phyloP scores from a whole-genome alignment of 2,329 filamentous ascomycete species.

The Fusarium falciforme region DNA sequence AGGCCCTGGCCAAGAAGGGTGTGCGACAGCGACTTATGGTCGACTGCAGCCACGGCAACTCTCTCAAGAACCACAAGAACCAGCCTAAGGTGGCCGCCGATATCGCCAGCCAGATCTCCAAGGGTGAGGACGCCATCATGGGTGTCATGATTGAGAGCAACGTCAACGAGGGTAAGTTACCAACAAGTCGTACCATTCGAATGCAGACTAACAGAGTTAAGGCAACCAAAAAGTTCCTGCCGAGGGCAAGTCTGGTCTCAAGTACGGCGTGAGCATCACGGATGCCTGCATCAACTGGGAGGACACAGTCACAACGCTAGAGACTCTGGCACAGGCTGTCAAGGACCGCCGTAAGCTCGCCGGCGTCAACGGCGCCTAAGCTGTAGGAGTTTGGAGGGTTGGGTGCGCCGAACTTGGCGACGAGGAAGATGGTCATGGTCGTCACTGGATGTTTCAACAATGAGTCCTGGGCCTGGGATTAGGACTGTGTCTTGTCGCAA shows the following conservation, averaged over 20 bases:
- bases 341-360: conserved; percentile 62
- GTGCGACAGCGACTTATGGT: conserved; percentile 88
- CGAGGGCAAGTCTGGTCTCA: conserved; percentile 85
- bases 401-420: background rate
- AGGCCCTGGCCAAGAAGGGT: conserved; percentile 78
- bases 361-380: conserved; percentile 39
- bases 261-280: conserved; percentile 96
- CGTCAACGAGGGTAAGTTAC: conserved; percentile 84
- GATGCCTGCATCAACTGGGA: conserved; percentile 98
- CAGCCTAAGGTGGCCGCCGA: conserved; percentile 91
- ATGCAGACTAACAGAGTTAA: conserved; percentile 41
- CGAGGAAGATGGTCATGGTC: background rate
- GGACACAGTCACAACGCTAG: conserved; percentile 84
- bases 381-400: background rate
- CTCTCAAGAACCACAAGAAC: conserved; percentile 95
- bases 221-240: conserved; percentile 91
- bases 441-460: conserved; percentile 5
- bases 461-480: conserved; percentile 1
- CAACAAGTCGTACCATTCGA: background rate
- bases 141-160: conserved; percentile 99
- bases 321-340: conserved; percentile 82
- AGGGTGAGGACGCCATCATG: conserved; percentile 88
- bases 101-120: conserved; percentile 85
- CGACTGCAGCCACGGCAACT: conserved; percentile 98
- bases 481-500: conserved; percentile 23